Percentiles rank a stretch among this genome's conserved stretches.
Evolutionary conservation across 208 protist genomes (phyloP).

Genomic region (Vickermania ingenoplastis): DNA sequence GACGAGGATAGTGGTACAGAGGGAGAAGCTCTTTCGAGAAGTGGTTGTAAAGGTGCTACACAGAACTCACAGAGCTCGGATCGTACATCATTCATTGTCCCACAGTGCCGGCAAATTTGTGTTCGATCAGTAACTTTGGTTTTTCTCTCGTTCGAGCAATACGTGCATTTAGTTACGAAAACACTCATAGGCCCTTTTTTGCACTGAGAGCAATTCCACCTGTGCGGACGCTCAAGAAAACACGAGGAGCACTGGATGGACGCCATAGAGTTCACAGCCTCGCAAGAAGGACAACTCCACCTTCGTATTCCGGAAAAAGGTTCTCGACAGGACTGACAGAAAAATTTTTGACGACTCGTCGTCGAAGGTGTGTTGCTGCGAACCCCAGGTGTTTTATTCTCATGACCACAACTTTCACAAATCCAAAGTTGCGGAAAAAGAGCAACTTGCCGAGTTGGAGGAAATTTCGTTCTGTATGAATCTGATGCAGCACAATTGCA

Average conservation of each 20-base stretch:
- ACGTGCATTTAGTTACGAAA: conserved; percentile 25
- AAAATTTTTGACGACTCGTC: conserved; percentile 33
- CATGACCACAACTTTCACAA: conserved; percentile 33
- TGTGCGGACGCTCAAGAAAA: conserved; percentile 25
- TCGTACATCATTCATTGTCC: conserved; percentile 51
- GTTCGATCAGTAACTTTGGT: conserved; percentile 28
- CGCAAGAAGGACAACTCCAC: conserved; percentile 66
- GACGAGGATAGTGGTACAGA: too few relatives aligned
- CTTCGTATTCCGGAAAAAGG: conserved; percentile 51
- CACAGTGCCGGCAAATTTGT: conserved; percentile 31
- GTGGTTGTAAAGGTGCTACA: conserved; percentile 13
- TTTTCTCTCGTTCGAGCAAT: conserved; percentile 19
- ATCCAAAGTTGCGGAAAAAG: conserved; percentile 51
- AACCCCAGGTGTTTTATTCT: conserved; percentile 7
- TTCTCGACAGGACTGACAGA: conserved; percentile 26
- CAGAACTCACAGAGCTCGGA: conserved; percentile 71
- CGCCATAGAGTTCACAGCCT: conserved; percentile 42
- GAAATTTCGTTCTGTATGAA: conserved; percentile 30
- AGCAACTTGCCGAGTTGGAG: conserved; percentile 54
- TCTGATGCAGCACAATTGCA: conserved; percentile 25
- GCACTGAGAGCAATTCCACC: conserved; percentile 52
- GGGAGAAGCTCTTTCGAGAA: too few relatives aligned
- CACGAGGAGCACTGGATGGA: conserved; percentile 60
- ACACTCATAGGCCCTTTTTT: conserved; percentile 26
- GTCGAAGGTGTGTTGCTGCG: neutral